Evolutionary conservation across 352 stramenopile species (phyloP).

Genomic region (Pythium utonaiense): DNA sequence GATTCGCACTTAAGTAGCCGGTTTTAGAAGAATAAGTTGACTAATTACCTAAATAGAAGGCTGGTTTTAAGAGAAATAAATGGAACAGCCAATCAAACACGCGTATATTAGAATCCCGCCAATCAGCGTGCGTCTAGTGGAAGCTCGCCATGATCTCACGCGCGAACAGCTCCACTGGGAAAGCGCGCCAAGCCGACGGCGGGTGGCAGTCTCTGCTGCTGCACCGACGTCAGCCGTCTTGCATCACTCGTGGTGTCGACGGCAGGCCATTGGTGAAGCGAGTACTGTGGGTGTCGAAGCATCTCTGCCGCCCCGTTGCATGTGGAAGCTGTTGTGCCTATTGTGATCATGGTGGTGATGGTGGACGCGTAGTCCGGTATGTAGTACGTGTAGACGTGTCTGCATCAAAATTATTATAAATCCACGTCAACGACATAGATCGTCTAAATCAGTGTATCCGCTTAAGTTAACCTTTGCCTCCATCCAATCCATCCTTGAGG

Average conservation of each 20-base stretch:
- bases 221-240: background rate
- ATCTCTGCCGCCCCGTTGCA: too few species aligned
- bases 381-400: too few species aligned
- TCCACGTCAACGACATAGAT: background rate
- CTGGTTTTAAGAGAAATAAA: background rate
- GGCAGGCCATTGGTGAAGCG: too few species aligned
- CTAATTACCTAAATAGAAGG: conserved; percentile 6
- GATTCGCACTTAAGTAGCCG: background rate
- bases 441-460: background rate
- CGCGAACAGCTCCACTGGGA: background rate
- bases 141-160: background rate
- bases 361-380: too few species aligned
- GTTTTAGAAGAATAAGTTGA: conserved; percentile 2
- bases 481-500: background rate
- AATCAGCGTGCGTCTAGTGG: conserved; percentile 24
- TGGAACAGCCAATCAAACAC: conserved; percentile 30
- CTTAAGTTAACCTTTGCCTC: conserved; percentile 12
- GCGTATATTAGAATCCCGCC: conserved; percentile 26
- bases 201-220: background rate
- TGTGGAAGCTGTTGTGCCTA: too few species aligned
- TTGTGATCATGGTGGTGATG: too few species aligned
- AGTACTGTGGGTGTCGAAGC: too few species aligned
- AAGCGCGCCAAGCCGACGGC: background rate
- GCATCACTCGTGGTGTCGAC: background rate
- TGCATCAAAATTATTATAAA: too few species aligned